These are phyloP conservation scores for Pseudogymnoascus sp. DNA, from an alignment of 2,329 filamentous ascomycete species.

Conservation along the genomic window DNA sequence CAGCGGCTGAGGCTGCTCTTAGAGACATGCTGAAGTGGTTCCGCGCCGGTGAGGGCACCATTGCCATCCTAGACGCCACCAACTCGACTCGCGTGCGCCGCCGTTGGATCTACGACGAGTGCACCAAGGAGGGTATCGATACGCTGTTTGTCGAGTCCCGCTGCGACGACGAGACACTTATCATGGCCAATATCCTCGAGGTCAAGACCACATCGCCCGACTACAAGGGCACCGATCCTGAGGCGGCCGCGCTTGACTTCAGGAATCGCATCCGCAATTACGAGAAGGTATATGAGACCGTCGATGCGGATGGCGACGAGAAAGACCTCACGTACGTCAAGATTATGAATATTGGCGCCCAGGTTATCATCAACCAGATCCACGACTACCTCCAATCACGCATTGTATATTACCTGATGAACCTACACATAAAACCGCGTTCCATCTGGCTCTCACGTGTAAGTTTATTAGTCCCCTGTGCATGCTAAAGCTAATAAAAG, in stretches of 20 bases:
- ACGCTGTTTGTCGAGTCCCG: slow-evolving; percentile 95
- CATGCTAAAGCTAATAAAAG: slow-evolving; percentile 16
- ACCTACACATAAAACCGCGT: slow-evolving; percentile 90
- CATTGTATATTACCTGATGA: slow-evolving; percentile 97
- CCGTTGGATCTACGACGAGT: slow-evolving; percentile 81
- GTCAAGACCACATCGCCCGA: slow-evolving; percentile 96
- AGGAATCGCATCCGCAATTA: slow-evolving; percentile 92
- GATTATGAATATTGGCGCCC: slow-evolving; percentile 90
- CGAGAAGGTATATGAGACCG: slow-evolving; percentile 91
- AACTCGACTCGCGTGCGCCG: slow-evolving; percentile 88
- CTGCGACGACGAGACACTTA: slow-evolving; percentile 89
- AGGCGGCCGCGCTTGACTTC: slow-evolving; percentile 84
- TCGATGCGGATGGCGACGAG: slow-evolving; percentile 72
- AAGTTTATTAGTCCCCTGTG: slow-evolving; percentile 31
- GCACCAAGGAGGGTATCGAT: slow-evolving; percentile 68
- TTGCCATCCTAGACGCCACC: slow-evolving; percentile 92
- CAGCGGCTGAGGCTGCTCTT: slow-evolving; percentile 85
- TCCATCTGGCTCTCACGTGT: slow-evolving; percentile 95
- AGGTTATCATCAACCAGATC: slow-evolving; percentile 97
- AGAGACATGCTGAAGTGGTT: slow-evolving; percentile 96
- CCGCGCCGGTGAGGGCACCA: slow-evolving; percentile 62
- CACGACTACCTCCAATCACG: slow-evolving; percentile 94
- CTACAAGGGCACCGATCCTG: slow-evolving; percentile 89
- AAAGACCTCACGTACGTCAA: slow-evolving; percentile 88
- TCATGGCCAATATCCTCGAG: slow-evolving; percentile 96